Percentiles rank a stretch among this genome's conserved stretches.
Evolutionary conservation across 2,329 filamentous ascomycete species (phyloP).

Genomic region (Beauveria varroae): DNA sequence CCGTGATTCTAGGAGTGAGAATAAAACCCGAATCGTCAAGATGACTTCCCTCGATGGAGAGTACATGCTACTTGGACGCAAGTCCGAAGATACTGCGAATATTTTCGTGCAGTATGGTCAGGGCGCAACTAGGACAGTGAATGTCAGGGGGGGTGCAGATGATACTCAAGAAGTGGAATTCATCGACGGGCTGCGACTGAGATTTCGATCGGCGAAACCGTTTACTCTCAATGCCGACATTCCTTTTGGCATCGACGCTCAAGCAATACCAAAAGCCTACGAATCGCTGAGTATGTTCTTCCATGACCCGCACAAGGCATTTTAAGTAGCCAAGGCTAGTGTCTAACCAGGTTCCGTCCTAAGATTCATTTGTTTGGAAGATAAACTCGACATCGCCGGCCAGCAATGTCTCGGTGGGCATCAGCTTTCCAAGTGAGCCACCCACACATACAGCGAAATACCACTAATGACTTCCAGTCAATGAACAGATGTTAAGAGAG

Average conservation of each 20-base stretch:
- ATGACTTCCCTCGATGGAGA: slow-evolving; percentile 25
- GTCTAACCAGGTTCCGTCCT: background rate
- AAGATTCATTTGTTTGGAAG: background rate
- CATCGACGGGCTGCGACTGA: slow-evolving; percentile 21
- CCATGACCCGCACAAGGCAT: background rate
- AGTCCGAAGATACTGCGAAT: slow-evolving; percentile 20
- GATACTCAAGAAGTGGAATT: slow-evolving; percentile 20
- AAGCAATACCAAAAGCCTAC: background rate
- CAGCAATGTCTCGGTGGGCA: background rate
- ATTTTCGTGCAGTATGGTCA: slow-evolving; percentile 27
- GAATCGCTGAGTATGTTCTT: background rate
- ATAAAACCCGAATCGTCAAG: slow-evolving; percentile 24
- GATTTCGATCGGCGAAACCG: background rate
- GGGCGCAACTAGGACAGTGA: slow-evolving; percentile 22
- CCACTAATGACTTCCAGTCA: background rate
- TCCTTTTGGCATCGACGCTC: background rate
- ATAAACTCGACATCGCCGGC: background rate
- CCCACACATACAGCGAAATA: background rate
- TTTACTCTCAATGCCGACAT: slow-evolving; percentile 9
- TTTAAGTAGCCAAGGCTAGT: background rate
- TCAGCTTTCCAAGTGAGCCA: background rate
- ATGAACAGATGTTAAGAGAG: background rate
- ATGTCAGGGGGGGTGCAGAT: slow-evolving; percentile 18
- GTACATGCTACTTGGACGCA: slow-evolving; percentile 23
- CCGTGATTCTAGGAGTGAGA: slow-evolving; percentile 13